Base-by-base conservation (phyloP, 2,329 filamentous ascomycete species). In the Lasiodiplodia hormozganensis region DNA sequence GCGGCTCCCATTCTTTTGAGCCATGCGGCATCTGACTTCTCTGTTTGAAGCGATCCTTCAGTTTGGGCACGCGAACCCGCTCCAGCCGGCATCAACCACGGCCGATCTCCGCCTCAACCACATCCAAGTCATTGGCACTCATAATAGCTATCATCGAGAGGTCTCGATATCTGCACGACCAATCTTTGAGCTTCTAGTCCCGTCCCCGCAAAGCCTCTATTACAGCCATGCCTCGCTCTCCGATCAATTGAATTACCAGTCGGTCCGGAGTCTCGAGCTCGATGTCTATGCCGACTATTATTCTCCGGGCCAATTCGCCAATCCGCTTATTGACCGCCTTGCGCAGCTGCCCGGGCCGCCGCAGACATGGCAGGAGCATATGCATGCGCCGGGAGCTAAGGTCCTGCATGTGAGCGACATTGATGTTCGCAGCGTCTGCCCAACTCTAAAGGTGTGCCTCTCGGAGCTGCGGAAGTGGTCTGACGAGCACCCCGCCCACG, bases 131-230 rank as follows among this genome's bases (percentile, higher is more conserved):
- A 75, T 85, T 47, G 84, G 84, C 70, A 84, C 84, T 0, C 84
- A 86, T 73, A 86, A 86, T 74, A 83, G 80, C 70, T 86, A 86
- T 74, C 84, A 86, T 69, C 77, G 81, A 49, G 84, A 86, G 70
- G 76, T 82, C 28, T 76, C 77, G 2, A 75, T 79, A 1, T 74
- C 76, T n/a, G 83, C 85, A 70, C 79, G 80, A 43, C 70, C 75
- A 2, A 72, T 79, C 12, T 82, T 85, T 71, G 76, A 81, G 62
- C 70, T 78, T 68, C 76, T 82, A 28, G 71, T 81, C 2, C 72
- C 79, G 4, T 73, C 74, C 3, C 76, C 80, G 2, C 73, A 80
- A 66, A 80, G 84, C 71, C 80, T 82, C 72, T 84, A 82, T 73
- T 86, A 85, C 72, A 83, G 82, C 16, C 84, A 86, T 69, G 76